phyloP scores from a whole-genome alignment of 2,329 filamentous ascomycete genomes.

The Aspergillus pseudonomiae region DNA sequence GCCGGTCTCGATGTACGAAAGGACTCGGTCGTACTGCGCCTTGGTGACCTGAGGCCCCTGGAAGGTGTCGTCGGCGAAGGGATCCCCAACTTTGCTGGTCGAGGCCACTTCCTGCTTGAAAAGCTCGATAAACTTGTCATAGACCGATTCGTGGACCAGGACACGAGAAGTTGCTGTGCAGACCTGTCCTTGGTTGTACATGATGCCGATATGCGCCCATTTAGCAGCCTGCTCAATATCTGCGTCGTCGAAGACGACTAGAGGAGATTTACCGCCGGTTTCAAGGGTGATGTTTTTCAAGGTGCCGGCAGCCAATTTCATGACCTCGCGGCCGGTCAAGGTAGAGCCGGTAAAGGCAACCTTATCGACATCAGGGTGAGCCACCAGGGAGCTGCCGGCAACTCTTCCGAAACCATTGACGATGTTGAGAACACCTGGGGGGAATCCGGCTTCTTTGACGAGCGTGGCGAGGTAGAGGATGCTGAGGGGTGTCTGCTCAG shows the following conservation, averaged over 20 bases:
- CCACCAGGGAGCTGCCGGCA: slow-evolving; percentile 34
- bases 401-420: slow-evolving; percentile 37
- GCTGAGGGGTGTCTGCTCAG: slow-evolving; percentile 39
- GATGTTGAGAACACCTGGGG: slow-evolving; percentile 39
- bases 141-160: slow-evolving; percentile 58
- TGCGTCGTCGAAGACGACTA: slow-evolving; percentile 67
- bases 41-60: slow-evolving; percentile 41
- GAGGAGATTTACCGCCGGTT: slow-evolving; percentile 66
- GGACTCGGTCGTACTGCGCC: slow-evolving; percentile 53
- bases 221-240: slow-evolving; percentile 70
- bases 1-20: slow-evolving; percentile 70
- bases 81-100: slow-evolving; percentile 41
- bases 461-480: slow-evolving; percentile 38
- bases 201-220: slow-evolving; percentile 63
- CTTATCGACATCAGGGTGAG: slow-evolving; percentile 38
- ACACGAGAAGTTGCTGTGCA: slow-evolving; percentile 47
- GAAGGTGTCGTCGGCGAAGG: slow-evolving; percentile 41
- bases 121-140: slow-evolving; percentile 35
- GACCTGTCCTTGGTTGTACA: slow-evolving; percentile 45
- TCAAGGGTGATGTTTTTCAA: slow-evolving; percentile 41
- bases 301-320: slow-evolving; percentile 40
- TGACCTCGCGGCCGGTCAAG: slow-evolving; percentile 37
- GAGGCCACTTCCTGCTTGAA: slow-evolving; percentile 36
- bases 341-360: slow-evolving; percentile 40
- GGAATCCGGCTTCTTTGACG: slow-evolving; percentile 39